phyloP scores from a whole-genome alignment of 305 asterid species.

The Fraxinus paxiana region DNA sequence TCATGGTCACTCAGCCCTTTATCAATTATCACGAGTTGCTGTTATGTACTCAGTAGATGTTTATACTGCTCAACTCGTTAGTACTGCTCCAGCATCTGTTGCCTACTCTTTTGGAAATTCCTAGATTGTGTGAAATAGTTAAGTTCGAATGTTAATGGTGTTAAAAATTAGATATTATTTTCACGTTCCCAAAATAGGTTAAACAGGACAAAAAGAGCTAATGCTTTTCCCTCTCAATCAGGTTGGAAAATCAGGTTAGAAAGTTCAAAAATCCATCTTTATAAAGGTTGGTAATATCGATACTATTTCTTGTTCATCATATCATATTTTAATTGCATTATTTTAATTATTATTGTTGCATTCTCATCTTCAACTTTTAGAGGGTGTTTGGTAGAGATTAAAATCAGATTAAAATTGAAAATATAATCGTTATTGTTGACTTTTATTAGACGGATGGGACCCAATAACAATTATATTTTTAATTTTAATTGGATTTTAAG shows the following conservation, averaged over 20 bases:
- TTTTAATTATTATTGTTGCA: background rate
- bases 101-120: background rate
- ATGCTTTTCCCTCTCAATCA: background rate
- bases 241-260: background rate
- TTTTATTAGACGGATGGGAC: no score
- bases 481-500: no score
- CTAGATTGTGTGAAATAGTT: background rate
- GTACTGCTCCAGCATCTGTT: background rate
- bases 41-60: background rate
- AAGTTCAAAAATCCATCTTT: background rate
- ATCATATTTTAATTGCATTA: background rate
- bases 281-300: background rate
- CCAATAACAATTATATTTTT: no score
- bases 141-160: background rate
- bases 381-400: no score
- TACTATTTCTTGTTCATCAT: background rate
- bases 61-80: background rate
- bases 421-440: no score
- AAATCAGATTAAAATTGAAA: no score
- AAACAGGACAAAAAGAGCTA: background rate
- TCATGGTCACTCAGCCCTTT: background rate
- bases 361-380: background rate
- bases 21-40: background rate
- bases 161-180: background rate
- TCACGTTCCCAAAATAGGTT: background rate